Evolutionary conservation across 2,329 filamentous ascomycete genomes (phyloP), one percentile per base, ranked within the genome.

Genomic region (Pezicula rhizophila): DNA sequence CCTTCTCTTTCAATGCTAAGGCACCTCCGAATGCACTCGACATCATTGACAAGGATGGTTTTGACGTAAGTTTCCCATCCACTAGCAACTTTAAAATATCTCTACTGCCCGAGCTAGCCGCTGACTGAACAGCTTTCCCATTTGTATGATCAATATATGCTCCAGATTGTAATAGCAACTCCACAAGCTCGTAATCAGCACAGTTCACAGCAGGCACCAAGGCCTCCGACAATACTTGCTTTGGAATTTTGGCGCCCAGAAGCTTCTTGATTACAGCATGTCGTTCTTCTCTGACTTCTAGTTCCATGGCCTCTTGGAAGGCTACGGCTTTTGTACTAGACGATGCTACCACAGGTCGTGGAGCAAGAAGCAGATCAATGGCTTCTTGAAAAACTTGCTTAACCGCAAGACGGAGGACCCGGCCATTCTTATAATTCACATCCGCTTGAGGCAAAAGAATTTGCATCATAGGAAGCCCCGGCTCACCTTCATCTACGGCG

Each of bases 401-500:
- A 8, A 51, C 45, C 11, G 42, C 48, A 8, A 43, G 8, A 14
- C 44, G 45, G 14, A 56, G 26, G 5, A 45, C 48, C 8, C 28
- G 31, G 14, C 54, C 54, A 12, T 51, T 42, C 4, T 47, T 47
- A 34, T 42, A 52, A 26, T 54, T 52, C 12, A 54, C 45, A 47
- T 54, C 52, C 5, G 52, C 47, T 31, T 49, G 44, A 5, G 49
- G 47, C 3, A 52, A 31, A n/a, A 56, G 20, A 31, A 52, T 15
- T 41, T 43, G 39, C 15, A 56, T 38, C 4, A 52, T 11, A 7
- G 49, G 12, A 1, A 54, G 17, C 28, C 43, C 43, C 7, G 35
- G 3, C 18, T 14, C 20, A 10, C 50, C 50, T 31, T 55, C 53
- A 17, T 49, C 51, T 11, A 44, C 35, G 18, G 46, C 42, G 18